Evolutionary conservation across 805 yeast genomes (phyloP).

Genomic region (Hanseniaspora lachancei): DNA sequence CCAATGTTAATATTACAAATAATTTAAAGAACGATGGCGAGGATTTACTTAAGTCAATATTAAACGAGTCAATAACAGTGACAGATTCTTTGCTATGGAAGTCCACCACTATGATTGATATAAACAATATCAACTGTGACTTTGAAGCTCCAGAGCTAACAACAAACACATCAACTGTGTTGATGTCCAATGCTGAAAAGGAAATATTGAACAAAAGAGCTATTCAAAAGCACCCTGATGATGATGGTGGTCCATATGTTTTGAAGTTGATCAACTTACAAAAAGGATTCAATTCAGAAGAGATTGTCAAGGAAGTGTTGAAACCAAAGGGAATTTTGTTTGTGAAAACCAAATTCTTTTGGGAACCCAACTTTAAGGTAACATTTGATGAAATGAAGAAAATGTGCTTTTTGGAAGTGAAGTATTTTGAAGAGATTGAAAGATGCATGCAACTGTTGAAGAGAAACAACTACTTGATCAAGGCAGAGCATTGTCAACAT

Average conservation of each 20-base stretch:
- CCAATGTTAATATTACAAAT: not conserved
- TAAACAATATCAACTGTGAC: slow-evolving; percentile 3
- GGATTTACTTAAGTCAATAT: slow-evolving; percentile 1
- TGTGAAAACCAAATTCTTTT: slow-evolving; percentile 47
- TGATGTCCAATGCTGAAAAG: slow-evolving; percentile 11
- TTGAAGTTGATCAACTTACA: slow-evolving; percentile 53
- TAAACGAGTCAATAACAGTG: not conserved
- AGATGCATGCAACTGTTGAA: slow-evolving; percentile 25
- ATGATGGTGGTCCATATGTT: slow-evolving; percentile 45
- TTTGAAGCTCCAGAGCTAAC: slow-evolving; percentile 5
- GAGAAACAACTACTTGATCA: slow-evolving; percentile 5
- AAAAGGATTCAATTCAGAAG: slow-evolving; percentile 36
- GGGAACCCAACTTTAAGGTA: slow-evolving; percentile 44
- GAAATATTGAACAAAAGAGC: slow-evolving; percentile 7
- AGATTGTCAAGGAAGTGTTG: slow-evolving; percentile 45
- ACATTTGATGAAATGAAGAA: slow-evolving; percentile 44
- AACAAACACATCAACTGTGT: slow-evolving; percentile 6
- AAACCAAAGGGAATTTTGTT: slow-evolving; percentile 47
- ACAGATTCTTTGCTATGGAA: not conserved
- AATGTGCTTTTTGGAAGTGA: slow-evolving; percentile 35
- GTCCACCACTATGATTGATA: not conserved
- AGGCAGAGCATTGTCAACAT: slow-evolving; percentile 1
- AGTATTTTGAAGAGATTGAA: slow-evolving; percentile 30
- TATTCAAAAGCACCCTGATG: slow-evolving; percentile 4
- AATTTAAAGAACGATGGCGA: not conserved